Percentiles rank a stretch among this genome's conserved stretches.
Conservation (phyloP, 2,329 filamentous ascomycete genomes). For the Rhinocladiella mackenziei region DNA sequence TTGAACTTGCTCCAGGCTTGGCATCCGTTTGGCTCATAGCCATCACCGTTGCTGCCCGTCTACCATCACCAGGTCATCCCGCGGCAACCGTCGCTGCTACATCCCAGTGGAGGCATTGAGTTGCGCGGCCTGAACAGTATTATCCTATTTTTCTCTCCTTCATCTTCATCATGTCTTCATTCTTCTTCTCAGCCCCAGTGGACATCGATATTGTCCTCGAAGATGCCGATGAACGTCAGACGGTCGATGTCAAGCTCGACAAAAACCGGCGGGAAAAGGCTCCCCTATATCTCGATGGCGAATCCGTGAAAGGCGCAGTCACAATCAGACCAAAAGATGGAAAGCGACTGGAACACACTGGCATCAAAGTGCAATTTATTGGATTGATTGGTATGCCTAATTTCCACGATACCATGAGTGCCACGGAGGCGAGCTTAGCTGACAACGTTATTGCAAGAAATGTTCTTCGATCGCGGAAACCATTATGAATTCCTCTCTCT, state of each 20-base stretch:
- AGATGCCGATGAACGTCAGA: slow-evolving; percentile 86
- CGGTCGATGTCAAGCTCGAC: slow-evolving; percentile 96
- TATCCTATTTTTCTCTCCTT: background rate
- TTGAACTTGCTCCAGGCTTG: too few species aligned
- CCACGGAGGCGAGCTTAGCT: slow-evolving; percentile 14
- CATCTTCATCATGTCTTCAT: slow-evolving; percentile 73
- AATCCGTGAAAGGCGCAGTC: slow-evolving; percentile 94
- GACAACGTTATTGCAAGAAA: slow-evolving; percentile 58
- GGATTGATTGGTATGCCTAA: slow-evolving; percentile 75
- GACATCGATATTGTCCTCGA: slow-evolving; percentile 99
- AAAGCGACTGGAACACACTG: slow-evolving; percentile 94
- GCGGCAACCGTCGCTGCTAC: too few species aligned
- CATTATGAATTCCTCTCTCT: slow-evolving; percentile 98
- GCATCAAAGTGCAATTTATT: slow-evolving; percentile 99
- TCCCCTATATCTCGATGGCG: slow-evolving; percentile 94
- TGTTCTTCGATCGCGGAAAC: slow-evolving; percentile 99
- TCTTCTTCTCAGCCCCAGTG: slow-evolving; percentile 96
- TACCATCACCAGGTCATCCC: too few species aligned
- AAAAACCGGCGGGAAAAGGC: slow-evolving; percentile 97
- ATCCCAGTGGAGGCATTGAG: too few species aligned
- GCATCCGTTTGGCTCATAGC: too few species aligned
- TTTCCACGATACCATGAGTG: too few species aligned
- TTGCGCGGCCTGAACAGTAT: too few species aligned
- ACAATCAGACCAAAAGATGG: slow-evolving; percentile 96
- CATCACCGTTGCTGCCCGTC: too few species aligned